Evolutionary conservation across 208 protist genomes (phyloP).

Genomic region (Endotrypanum monterogeii): DNA sequence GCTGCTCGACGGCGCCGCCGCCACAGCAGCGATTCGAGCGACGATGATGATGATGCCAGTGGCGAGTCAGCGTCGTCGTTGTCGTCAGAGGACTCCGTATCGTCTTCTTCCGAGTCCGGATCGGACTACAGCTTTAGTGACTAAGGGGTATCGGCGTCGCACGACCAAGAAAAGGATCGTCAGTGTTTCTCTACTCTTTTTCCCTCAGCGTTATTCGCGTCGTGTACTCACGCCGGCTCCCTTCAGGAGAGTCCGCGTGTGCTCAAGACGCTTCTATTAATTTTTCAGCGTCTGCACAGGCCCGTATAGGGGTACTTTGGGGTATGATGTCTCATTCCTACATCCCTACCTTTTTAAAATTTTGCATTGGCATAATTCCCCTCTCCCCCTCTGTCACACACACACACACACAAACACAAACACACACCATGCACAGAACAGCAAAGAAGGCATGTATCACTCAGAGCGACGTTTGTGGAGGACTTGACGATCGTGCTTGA

Average conservation of each 20-base stretch:
- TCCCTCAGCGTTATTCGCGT: neutral
- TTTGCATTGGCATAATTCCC: too few species aligned
- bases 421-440: too few species aligned
- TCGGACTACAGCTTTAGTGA: constrained; percentile 61
- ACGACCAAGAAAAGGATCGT: neutral
- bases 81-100: constrained; percentile 26
- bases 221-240: too few species aligned
- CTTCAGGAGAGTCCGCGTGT: neutral
- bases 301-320: neutral
- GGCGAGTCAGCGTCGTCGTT: neutral
- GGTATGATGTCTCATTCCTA: too few species aligned
- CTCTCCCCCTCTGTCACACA: neutral
- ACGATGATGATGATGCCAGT: constrained; percentile 23
- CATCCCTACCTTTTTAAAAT: too few species aligned
- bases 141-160: constrained; percentile 1
- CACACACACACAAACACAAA: neutral
- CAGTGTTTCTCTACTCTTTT: neutral
- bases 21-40: constrained; percentile 4
- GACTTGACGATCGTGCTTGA: too few species aligned
- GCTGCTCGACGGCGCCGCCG: neutral
- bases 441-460: too few species aligned
- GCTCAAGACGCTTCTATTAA: too few species aligned
- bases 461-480: too few species aligned
- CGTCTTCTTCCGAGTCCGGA: constrained; percentile 34
- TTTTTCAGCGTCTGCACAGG: too few species aligned